Base-by-base conservation (phyloP, 2,329 filamentous ascomycete genomes). In the Colletotrichum viniferum region DNA sequence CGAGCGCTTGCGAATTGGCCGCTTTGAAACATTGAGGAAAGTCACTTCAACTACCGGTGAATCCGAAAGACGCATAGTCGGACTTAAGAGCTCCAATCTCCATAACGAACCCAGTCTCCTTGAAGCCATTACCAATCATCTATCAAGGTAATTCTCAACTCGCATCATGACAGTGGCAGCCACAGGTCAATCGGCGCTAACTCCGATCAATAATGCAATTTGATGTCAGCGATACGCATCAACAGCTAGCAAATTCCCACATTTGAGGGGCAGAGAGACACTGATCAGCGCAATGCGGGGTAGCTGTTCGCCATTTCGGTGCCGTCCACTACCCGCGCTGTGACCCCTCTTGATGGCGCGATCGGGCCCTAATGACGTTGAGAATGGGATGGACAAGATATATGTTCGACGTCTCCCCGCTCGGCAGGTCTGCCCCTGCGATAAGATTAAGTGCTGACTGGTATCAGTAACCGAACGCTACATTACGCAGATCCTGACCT, bases 311-410 rank as follows among this genome's bases (percentile, higher is more conserved):
- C 28, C 43, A 52, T 52, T 48, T 69, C 58, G 63, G 63, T 73
- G 34, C 34, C 43, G 52, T 56, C 28, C 32, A 18, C 55, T 28
- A 67, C 13, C 63, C 56, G 73, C 69, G 69, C 69, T 73, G 69
- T 73, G 69, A 73, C 73, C 69, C 63, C 55, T 52, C 63, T 56
- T 48, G 12, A 73, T 68, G 69, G 67, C 69, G 73, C 63, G 73
- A 64, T 61, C 43, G 69, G 58, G 56, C 58, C n/a, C 18, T 63
- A 21, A 64, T 76, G 73, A 73, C 73, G 73, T 76, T 43, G 28
- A 18, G 43, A 5, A 21, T 36, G n/a, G 16, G 9, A 58, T 34
- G 32, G 24, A 13, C 10, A 12, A 32, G 43, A 48, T 52, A 34
- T 61, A 62, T 24, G 7, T 28, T 14, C 13, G 12, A 7, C 4